These are phyloP conservation scores for Talaromyces funiculosus DNA, from an alignment of 2,329 filamentous ascomycete species.

Conservation along the genomic window DNA sequence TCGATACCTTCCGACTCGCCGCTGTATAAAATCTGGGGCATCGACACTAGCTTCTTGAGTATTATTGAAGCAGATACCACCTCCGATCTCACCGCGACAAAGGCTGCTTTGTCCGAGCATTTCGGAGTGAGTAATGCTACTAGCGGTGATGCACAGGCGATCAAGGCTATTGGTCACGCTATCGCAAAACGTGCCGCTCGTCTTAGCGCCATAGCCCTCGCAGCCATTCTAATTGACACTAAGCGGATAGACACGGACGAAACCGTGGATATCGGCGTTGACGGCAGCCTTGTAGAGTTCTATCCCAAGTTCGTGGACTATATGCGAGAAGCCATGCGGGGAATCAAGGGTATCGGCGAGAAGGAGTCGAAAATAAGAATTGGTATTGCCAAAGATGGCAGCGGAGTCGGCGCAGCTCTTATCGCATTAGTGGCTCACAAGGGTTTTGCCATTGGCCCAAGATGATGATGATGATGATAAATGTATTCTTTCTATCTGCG, in stretches of 20 bases:
- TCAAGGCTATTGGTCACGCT: slow-evolving; percentile 75
- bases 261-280: slow-evolving; percentile 85
- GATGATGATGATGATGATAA: slow-evolving; percentile 9
- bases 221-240: slow-evolving; percentile 74
- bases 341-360: slow-evolving; percentile 70
- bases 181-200: slow-evolving; percentile 85
- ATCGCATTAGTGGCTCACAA: slow-evolving; percentile 82
- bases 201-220: slow-evolving; percentile 81
- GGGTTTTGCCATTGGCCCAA: slow-evolving; percentile 8
- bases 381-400: slow-evolving; percentile 94
- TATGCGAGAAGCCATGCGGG: slow-evolving; percentile 74
- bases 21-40: slow-evolving; percentile 75
- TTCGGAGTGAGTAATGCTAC: slow-evolving; percentile 71
- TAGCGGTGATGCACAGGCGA: slow-evolving; percentile 77
- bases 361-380: slow-evolving; percentile 86
- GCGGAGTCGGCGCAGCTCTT: slow-evolving; percentile 87
- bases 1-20: slow-evolving; percentile 61
- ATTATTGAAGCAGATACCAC: slow-evolving; percentile 76
- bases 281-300: slow-evolving; percentile 90
- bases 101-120: slow-evolving; percentile 70
- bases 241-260: slow-evolving; percentile 64
- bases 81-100: slow-evolving; percentile 63
- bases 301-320: slow-evolving; percentile 89
- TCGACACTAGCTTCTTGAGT: slow-evolving; percentile 87
- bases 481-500: background rate